These are phyloP conservation scores for Cylindrodendrum hubeiense DNA, from an alignment of 2,329 filamentous ascomycete genomes.

Conservation along the genomic window DNA sequence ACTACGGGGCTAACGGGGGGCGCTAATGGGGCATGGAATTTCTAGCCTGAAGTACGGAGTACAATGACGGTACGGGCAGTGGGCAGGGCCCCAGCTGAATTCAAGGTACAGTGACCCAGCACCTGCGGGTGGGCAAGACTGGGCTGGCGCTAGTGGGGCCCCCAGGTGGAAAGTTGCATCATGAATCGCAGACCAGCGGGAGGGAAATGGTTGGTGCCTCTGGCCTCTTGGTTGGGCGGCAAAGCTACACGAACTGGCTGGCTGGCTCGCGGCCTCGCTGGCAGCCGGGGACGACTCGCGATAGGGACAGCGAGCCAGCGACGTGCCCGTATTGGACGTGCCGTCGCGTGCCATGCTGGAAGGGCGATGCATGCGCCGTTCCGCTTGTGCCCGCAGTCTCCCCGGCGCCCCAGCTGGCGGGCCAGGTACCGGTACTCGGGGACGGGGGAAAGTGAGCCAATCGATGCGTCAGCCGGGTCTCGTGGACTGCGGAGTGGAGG, in stretches of 20 bases:
- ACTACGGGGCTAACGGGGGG: constrained; percentile 42
- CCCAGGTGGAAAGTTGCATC: constrained; percentile 42
- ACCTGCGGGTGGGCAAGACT: constrained; percentile 35
- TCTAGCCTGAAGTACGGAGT: constrained; percentile 25
- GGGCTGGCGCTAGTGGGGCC: constrained; percentile 38
- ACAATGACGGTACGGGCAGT: constrained; percentile 23
- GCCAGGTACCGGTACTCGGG: constrained; percentile 41
- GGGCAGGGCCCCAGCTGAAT: constrained; percentile 20
- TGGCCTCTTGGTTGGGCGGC: not conserved
- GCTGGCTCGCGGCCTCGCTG: too few relatives aligned
- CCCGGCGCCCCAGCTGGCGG: constrained; percentile 23
- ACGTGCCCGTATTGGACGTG: constrained; percentile 19
- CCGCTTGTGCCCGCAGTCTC: constrained; percentile 6
- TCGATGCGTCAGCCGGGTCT: constrained; percentile 41
- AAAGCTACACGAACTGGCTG: not conserved
- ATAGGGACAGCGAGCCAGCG: constrained; percentile 13
- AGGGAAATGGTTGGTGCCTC: constrained; percentile 1
- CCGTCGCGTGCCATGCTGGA: constrained; percentile 1
- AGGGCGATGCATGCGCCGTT: constrained; percentile 2
- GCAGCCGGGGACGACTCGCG: not conserved
- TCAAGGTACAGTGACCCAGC: constrained; percentile 11
- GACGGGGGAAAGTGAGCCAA: constrained; percentile 38
- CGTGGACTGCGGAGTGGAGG: constrained; percentile 42
- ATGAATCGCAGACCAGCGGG: constrained; percentile 19
- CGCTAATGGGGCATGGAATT: constrained; percentile 29